Base-by-base conservation (phyloP, 306 rosid genomes). In the Mimosa bimucronata region DNA sequence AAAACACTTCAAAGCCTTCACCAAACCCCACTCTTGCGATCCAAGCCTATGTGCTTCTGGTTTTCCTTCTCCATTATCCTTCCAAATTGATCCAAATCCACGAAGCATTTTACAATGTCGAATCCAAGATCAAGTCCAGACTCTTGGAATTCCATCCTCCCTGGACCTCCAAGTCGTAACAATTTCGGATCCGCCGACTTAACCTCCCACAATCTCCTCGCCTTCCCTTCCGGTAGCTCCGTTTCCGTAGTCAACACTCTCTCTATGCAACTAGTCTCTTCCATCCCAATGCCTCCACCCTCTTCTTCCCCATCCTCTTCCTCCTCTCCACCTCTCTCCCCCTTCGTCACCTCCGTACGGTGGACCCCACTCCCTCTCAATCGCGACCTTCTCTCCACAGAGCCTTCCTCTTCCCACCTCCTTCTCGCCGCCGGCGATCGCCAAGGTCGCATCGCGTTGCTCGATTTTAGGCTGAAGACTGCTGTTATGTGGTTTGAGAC, bases 401-500 rank as follows among this genome's bases (percentile, higher is more conserved):
- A 93, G 44, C 97, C 98, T 12, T 93, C 98, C 61, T 66, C 90
- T 40, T 89, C 94, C 6, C 99, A 93, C 78, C 97, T 96, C 76
- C 88, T 93, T 76, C 93, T 96, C 60, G 97, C 98, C 45, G 93
- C 97, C n/a, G 99, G 76, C 0, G 99, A 96, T 52, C 98, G 97
- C 38, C 99, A 93, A 50, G 99, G 99, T 14, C 97, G 98, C 88
- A 88, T 96, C 78, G 98, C 90, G 0, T 86, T 96, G 31, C 82
- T 96, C 21, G 97, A 96, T 70, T 89, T 87, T 74, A 91, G 94
- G 4, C 77, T 88, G 42, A 80, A 83, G 45, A 74, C 91, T 1
- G 89, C 99, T 0, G 31, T 90, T n/a, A 83, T 93, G 61, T 96
- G 98, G 97, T 88, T 96, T 25, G 97, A 93, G 0, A 87, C 99